Evolutionary conservation across 768 basidiomycete genomes (phyloP), one percentile per base, ranked within the genome.

Genomic region (Dioszegia crocea): DNA sequence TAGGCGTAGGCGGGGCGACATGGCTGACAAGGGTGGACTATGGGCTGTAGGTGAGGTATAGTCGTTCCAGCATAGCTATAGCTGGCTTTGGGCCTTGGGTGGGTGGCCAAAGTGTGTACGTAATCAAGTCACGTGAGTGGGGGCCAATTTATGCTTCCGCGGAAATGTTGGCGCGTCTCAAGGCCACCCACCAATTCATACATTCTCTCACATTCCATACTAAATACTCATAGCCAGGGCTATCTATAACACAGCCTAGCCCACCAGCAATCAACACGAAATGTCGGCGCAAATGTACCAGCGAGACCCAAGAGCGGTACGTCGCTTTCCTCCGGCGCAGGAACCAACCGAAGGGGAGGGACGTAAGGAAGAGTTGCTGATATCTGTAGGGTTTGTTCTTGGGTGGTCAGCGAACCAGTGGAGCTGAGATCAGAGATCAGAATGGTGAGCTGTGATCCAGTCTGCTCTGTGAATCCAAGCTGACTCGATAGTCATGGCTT

Each of bases 391-490:
- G 91, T 48, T 88, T 89, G 19, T 96, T 97, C 77, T 81, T 97
- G 17, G 93, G 93, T 56, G 94, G 94, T 26, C 89, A 94, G 79
- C 83, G 93, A 70, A 86, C 92, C 17, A 88, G 89, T 65, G 93
- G 94, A 3, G 92, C 93, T 76, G 94, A 96, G 75, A 89, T 98
- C 57, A 84, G 93, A 63, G 91, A 96, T 80, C 91, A 93, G 79
- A 94, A 96, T 87, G 91, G 92, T 91, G 81, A 73, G 60, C 36
- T 40, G 23, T 17, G 14, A 1, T 8, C 16, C 27, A 53, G 23
- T 59, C 19, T 23, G 38, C 19, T 19, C 60, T 29, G 52, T 27
- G 27, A 9, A 12, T 9, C 23, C 4, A 26, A 68, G 62, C 41
- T 57, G 68, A 59, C 59, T 17, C 19, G 10, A 54, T 77, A 96